Conservation (phyloP, 1,139 yeast species). For the Geotrichum bryndzae region DNA sequence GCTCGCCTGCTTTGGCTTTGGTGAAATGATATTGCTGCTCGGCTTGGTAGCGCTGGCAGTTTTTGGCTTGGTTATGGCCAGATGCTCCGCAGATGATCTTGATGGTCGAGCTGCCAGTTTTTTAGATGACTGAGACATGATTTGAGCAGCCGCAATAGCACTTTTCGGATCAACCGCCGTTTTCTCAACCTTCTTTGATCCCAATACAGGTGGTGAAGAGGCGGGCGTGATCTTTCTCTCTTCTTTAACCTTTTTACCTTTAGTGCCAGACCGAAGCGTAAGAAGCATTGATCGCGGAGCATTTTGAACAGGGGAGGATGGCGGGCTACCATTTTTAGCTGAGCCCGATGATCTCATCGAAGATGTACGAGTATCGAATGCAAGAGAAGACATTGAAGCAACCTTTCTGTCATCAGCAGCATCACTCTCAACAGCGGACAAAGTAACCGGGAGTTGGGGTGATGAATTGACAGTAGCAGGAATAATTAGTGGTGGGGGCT, state of each 20-base stretch:
- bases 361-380: not conserved
- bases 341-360: not conserved
- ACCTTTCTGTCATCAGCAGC: not conserved
- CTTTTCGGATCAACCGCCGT: not conserved
- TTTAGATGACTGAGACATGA: not conserved
- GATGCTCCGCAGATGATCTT: not conserved
- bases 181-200: not conserved
- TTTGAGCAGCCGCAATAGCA: conserved; percentile 2
- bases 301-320: not conserved
- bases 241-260: conserved; percentile 5
- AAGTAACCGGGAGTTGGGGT: not conserved
- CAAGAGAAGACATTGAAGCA: not conserved
- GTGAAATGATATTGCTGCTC: conserved; percentile 1
- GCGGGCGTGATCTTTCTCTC: conserved; percentile 4
- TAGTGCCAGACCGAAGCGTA: conserved; percentile 11
- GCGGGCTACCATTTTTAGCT: not conserved
- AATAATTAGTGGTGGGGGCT: not conserved
- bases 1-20: not conserved
- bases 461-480: not conserved
- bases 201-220: not conserved
- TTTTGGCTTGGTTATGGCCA: not conserved
- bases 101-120: not conserved
- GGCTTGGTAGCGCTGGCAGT: not conserved
- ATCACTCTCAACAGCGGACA: not conserved
- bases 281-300: conserved; percentile 9